phyloP scores from a whole-genome alignment of 805 yeast genomes.

The Scheffersomyces spartinae region DNA sequence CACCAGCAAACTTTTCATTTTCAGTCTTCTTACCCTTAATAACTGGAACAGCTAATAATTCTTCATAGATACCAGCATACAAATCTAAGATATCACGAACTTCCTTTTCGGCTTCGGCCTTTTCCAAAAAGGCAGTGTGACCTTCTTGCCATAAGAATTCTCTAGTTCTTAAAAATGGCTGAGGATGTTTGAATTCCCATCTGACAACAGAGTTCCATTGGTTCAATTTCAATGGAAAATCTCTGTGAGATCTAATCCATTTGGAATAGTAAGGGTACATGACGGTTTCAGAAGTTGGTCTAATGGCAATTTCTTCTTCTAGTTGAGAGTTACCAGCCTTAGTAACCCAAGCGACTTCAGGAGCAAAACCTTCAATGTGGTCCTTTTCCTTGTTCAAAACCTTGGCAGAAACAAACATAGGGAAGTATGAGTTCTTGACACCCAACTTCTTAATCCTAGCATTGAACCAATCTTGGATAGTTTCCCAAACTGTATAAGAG shows the following conservation, averaged over 20 bases:
- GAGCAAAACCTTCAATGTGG: conserved; percentile 98
- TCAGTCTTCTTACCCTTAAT: conserved; percentile 92
- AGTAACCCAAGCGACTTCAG: conserved; percentile 99
- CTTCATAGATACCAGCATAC: conserved; percentile 78
- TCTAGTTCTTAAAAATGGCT: conserved; percentile 96
- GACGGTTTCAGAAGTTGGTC: conserved; percentile 99
- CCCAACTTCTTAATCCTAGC: conserved; percentile 72
- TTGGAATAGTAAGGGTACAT: conserved; percentile 99
- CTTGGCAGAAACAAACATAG: conserved; percentile 90
- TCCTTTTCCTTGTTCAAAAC: conserved; percentile 97
- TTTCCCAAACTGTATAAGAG: conserved; percentile 91
- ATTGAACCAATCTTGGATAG: conserved; percentile 82
- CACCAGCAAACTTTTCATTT: conserved; percentile 98
- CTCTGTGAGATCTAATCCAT: conserved; percentile 98
- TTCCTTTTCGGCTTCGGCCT: conserved; percentile 71
- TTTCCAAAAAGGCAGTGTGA: conserved; percentile 90
- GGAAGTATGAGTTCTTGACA: conserved; percentile 93
- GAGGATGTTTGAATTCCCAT: conserved; percentile 99
- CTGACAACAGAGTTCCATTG: conserved; percentile 99
- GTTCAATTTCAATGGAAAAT: conserved; percentile 88
- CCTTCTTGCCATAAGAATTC: conserved; percentile 99
- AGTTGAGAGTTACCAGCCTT: conserved; percentile 88
- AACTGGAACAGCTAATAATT: conserved; percentile 94
- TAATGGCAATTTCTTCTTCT: conserved; percentile 97
- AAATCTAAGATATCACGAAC: conserved; percentile 77